phyloP scores from a whole-genome alignment of 495 filamentous ascomycete genomes.

The Peziza echinospora region DNA sequence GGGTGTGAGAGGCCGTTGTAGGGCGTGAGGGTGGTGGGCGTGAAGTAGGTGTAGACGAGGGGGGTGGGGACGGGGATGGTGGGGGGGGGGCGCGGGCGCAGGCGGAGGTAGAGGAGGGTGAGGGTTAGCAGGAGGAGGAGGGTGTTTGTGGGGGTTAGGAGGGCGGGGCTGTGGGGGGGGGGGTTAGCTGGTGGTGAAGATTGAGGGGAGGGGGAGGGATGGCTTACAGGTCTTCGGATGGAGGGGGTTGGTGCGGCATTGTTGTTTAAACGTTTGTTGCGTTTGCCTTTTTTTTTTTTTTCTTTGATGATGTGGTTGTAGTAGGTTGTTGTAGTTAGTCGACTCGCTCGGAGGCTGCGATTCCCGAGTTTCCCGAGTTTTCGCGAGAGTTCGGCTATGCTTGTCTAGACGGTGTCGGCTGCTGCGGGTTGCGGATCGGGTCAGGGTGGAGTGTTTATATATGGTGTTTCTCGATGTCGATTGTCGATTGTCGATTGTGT shows the following conservation, averaged over 20 bases:
- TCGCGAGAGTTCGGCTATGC: too few relatives aligned
- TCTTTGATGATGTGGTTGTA: too few relatives aligned
- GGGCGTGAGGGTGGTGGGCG: slow-evolving; percentile 60
- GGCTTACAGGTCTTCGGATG: slow-evolving; percentile 10
- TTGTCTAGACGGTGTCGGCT: too few relatives aligned
- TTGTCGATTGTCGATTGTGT: too few relatives aligned
- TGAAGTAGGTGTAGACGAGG: slow-evolving; percentile 78
- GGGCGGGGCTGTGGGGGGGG: slow-evolving; percentile 26
- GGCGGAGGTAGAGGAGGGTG: slow-evolving; percentile 45
- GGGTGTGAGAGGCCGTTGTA: slow-evolving; percentile 58
- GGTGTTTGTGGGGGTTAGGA: slow-evolving; percentile 61
- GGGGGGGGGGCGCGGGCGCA: slow-evolving; percentile 33
- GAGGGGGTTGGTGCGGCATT: slow-evolving; percentile 13
- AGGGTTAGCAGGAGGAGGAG: slow-evolving; percentile 48
- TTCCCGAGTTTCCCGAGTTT: too few relatives aligned
- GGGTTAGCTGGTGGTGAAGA: neutral
- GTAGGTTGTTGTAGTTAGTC: too few relatives aligned
- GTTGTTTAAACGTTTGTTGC: neutral
- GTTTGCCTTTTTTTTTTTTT: too few relatives aligned
- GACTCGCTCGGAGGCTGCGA: too few relatives aligned
- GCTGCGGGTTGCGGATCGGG: too few relatives aligned
- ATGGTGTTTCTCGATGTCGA: too few relatives aligned
- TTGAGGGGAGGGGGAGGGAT: slow-evolving; percentile 2
- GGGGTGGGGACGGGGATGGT: slow-evolving; percentile 33
- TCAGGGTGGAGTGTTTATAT: too few relatives aligned